Evolutionary conservation across 2,329 filamentous ascomycete genomes (phyloP).

Genomic region (Tolypocladium tundrense): DNA sequence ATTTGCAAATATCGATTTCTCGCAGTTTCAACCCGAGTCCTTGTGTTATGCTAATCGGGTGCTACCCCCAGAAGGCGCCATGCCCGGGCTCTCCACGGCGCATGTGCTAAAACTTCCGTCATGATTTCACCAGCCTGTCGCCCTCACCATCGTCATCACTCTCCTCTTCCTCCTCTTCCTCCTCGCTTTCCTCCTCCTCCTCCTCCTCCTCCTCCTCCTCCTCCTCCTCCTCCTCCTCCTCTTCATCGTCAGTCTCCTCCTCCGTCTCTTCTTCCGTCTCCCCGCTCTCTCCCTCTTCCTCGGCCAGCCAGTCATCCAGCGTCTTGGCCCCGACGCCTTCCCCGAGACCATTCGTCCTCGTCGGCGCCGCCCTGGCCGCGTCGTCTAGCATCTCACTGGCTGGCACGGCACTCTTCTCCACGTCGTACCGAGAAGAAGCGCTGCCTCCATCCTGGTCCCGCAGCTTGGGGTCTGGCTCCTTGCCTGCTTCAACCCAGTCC

Average conservation of each 20-base stretch:
- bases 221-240: constrained; percentile 40
- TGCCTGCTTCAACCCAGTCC: constrained; percentile 70
- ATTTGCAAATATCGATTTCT: neutral
- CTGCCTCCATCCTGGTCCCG: constrained; percentile 45
- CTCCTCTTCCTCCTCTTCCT: constrained; percentile 40
- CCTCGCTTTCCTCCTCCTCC: constrained; percentile 41
- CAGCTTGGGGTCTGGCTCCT: constrained; percentile 67
- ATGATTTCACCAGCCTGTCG: constrained; percentile 31
- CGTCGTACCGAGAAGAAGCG: constrained; percentile 18
- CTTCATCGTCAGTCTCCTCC: constrained; percentile 35
- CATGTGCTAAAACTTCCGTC: neutral
- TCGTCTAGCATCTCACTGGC: constrained; percentile 57
- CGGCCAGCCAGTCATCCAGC: constrained; percentile 86
- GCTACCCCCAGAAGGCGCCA: constrained; percentile 7
- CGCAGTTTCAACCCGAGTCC: neutral
- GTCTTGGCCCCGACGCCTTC: constrained; percentile 59
- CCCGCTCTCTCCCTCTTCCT: constrained; percentile 49
- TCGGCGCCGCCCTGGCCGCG: constrained; percentile 28
- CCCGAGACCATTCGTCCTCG: constrained; percentile 38
- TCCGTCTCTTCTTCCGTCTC: constrained; percentile 42
- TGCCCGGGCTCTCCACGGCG: too few species aligned
- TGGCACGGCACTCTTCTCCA: constrained; percentile 30
- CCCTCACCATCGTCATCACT: constrained; percentile 35
- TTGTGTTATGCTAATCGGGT: neutral
- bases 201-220: constrained; percentile 42